Conservation (phyloP, 75 land plant species). For the Sequoia sempervirens region DNA sequence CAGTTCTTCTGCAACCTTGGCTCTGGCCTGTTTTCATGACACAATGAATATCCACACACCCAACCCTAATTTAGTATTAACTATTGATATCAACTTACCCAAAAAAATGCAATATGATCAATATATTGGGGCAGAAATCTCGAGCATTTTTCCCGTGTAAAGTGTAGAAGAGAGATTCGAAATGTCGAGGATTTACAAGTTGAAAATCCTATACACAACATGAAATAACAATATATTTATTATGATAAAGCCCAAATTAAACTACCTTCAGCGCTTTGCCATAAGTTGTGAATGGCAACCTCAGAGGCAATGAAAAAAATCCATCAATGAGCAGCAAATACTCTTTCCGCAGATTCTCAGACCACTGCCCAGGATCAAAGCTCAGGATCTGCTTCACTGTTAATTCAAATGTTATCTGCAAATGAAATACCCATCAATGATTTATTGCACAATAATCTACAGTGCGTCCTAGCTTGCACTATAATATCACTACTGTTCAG, state of each 20-base stretch:
- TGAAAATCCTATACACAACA: neutral
- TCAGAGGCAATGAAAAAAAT: constrained; percentile 71
- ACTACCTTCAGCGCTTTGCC: constrained; percentile 63
- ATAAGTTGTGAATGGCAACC: constrained; percentile 68
- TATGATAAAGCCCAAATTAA: neutral
- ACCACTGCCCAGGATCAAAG: constrained; percentile 63
- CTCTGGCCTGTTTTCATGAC: constrained; percentile 32
- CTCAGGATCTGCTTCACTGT: constrained; percentile 73
- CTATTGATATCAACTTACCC: too few relatives aligned
- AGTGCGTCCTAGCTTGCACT: neutral
- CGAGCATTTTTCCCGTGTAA: neutral
- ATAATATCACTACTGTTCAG: neutral
- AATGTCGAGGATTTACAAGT: too few relatives aligned
- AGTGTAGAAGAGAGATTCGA: too few relatives aligned
- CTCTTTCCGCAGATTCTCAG: constrained; percentile 58
- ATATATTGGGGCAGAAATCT: neutral
- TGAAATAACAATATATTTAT: neutral
- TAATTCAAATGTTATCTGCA: constrained; percentile 64
- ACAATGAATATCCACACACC: neutral
- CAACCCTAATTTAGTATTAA: neutral
- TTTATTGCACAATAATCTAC: neutral
- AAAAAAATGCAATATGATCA: neutral
- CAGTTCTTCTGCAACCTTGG: constrained; percentile 53
- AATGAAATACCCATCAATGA: neutral
- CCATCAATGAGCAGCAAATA: constrained; percentile 72